Conservation (phyloP, 1,139 yeast genomes). For the Scheffersomyces stambukii region DNA sequence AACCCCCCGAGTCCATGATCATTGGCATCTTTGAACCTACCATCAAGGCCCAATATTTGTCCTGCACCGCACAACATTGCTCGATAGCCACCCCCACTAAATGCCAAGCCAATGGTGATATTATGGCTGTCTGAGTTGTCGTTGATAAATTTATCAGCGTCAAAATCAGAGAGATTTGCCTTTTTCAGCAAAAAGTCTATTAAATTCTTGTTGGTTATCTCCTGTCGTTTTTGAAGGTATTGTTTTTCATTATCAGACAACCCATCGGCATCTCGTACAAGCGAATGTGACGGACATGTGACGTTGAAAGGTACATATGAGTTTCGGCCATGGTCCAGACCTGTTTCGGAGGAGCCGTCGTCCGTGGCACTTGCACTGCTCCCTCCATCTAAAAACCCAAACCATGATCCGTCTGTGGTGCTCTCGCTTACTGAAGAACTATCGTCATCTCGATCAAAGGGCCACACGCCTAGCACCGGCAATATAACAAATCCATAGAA, state of each 20-base stretch:
- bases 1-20: slow-evolving; percentile 35
- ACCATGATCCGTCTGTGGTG: too few relatives aligned
- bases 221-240: slow-evolving; percentile 24
- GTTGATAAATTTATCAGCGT: slow-evolving; percentile 27
- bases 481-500: too few relatives aligned
- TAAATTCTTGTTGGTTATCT: slow-evolving; percentile 27
- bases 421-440: too few relatives aligned
- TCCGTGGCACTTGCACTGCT: too few relatives aligned
- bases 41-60: slow-evolving; percentile 32
- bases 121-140: slow-evolving; percentile 22
- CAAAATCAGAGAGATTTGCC: slow-evolving; percentile 33
- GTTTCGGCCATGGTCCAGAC: slow-evolving; percentile 11
- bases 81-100: slow-evolving; percentile 44
- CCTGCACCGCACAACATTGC: slow-evolving; percentile 46
- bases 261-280: slow-evolving; percentile 25
- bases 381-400: too few relatives aligned
- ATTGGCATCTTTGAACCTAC: slow-evolving; percentile 22
- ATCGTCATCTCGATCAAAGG: too few relatives aligned
- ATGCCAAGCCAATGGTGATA: slow-evolving; percentile 39
- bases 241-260: slow-evolving; percentile 23
- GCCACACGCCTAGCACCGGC: too few relatives aligned
- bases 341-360: too few relatives aligned
- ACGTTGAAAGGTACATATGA: slow-evolving; percentile 25
- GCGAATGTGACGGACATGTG: slow-evolving; percentile 19
- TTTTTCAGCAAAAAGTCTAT: slow-evolving; percentile 23